Evolutionary conservation across 2,329 filamentous ascomycete genomes (phyloP).

Genomic region (Aspergillus pseudonomiae): DNA sequence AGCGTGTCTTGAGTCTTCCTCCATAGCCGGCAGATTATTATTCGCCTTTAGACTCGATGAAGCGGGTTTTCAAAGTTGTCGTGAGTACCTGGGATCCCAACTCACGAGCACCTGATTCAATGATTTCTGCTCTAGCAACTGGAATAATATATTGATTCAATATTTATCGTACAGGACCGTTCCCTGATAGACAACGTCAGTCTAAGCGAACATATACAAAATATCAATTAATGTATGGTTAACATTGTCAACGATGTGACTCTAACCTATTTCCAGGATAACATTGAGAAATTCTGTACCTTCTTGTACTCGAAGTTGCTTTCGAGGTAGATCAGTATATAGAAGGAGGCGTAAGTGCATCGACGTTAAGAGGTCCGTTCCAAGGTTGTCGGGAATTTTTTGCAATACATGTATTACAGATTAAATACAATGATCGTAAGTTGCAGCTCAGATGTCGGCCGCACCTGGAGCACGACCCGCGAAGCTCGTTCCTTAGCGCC

Average conservation of each 20-base stretch:
- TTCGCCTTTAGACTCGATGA: not conserved
- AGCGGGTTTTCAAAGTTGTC: not conserved
- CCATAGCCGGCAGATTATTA: not conserved
- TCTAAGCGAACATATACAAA: not conserved
- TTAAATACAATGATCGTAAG: not conserved
- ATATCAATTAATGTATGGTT: not conserved
- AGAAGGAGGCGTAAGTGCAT: not conserved
- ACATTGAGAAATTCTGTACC: not conserved
- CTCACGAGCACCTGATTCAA: not conserved
- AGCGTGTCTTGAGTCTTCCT: slow-evolving; percentile 47
- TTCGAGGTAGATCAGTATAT: not conserved
- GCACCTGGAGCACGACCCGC: not conserved
- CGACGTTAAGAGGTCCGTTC: not conserved
- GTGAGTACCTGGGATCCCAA: not conserved
- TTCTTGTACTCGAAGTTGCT: not conserved
- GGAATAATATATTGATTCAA: not conserved
- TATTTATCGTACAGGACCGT: not conserved
- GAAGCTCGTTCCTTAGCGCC: not conserved
- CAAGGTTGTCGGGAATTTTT: not conserved
- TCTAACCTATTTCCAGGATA: not conserved
- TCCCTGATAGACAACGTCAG: not conserved
- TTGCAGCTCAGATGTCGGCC: not conserved
- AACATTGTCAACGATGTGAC: not conserved
- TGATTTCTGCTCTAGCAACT: too few species aligned
- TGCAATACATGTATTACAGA: not conserved